Base-by-base conservation (phyloP, 2,329 filamentous ascomycete genomes). In the Cyphellophora europaea region DNA sequence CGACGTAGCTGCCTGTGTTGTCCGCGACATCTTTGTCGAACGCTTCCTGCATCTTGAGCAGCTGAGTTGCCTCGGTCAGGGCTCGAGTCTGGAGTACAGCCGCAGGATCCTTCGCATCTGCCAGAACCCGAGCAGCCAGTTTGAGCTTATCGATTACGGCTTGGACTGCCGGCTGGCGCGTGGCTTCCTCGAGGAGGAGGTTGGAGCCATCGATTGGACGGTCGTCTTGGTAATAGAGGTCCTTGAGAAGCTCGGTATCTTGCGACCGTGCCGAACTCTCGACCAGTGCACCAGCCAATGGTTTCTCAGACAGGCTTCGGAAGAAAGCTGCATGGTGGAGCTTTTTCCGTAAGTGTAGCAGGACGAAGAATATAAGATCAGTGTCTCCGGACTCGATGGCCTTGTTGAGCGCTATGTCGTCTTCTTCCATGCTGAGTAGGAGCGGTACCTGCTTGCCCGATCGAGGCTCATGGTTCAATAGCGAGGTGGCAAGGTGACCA, bases 171-270 rank as follows among this genome's bases (percentile, higher is more conserved):
- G 77, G 70, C 52, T 91, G 83, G 4, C 71, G 63, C 5, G 98
- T 66, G 1, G 88, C 84, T 59, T 98, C 89, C 13, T 77, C 76
- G 11, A 98, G 66, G 40, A 96, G 82, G 2, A 98, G 77, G 38
- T 86, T 82, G 0, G 89, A 83, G 3, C 91, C 87, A 45, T 96
- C 91, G 4, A 87, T 66, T 3, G 88, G 77, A 4, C 89, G 77
- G 55, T 98, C 91, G 51, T 96, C 91, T 61, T 96, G 91, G 56
- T 98, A 98, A 63, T 91, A 98, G 3, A 98, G 67, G 53, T 96
- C 91, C 53, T 96, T 98, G 16, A 98, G 74, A 14, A 98, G 60
- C 35, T 82, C 77, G 1, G 74, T 71, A 49, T 93, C 87, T 50
- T 93, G 82, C 33, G 84, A 77, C 33, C 72, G 68, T 0, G 91